These are phyloP conservation scores for Theileria sp. DNA, from an alignment of 169 alveolate genomes.

Conservation along the genomic window DNA sequence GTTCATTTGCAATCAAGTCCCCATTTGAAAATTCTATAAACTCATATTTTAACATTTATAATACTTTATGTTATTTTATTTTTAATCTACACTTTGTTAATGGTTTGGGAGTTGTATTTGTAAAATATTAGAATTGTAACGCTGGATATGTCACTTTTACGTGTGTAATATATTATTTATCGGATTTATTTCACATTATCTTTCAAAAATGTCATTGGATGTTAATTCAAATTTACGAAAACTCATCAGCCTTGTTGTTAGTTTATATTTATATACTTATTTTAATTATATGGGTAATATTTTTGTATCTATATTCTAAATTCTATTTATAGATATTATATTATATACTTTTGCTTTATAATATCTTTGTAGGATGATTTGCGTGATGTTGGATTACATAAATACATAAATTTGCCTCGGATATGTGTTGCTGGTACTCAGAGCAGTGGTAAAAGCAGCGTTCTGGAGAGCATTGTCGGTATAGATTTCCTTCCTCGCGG, in stretches of 20 bases:
- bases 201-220: conserved; percentile 36
- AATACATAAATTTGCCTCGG: conserved; percentile 86
- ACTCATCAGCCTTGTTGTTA: conserved; percentile 53
- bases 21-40: neutral
- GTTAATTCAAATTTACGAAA: conserved; percentile 53
- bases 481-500: conserved; percentile 96
- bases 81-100: too few relatives aligned
- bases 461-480: conserved; percentile 96
- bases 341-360: neutral
- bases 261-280: conserved; percentile 5
- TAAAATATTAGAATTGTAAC: neutral
- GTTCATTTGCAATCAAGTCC: neutral
- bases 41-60: neutral
- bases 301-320: neutral
- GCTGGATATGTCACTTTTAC: conserved; percentile 1
- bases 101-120: neutral
- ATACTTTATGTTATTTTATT: too few relatives aligned
- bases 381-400: conserved; percentile 90
- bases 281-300: neutral
- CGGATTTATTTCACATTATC: neutral
- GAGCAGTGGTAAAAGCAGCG: conserved; percentile 87
- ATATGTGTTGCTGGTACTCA: conserved; percentile 87
- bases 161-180: conserved; percentile 10
- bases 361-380: conserved; percentile 77
- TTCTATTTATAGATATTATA: neutral